These are phyloP conservation scores for Trichophyton equinum DNA, from an alignment of 2,329 filamentous ascomycete genomes.

Conservation along the genomic window DNA sequence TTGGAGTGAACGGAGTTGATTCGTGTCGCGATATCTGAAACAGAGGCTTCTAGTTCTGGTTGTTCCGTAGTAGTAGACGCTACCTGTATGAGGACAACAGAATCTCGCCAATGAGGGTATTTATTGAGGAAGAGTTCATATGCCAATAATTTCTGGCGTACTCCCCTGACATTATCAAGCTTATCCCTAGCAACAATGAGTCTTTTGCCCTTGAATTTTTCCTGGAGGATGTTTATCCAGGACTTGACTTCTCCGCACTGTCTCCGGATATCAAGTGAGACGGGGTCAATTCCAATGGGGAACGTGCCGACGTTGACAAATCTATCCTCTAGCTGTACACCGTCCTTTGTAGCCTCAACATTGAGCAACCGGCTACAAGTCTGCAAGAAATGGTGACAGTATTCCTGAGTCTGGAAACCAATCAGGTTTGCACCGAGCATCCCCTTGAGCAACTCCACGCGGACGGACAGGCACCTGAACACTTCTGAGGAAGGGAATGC, in stretches of 20 bases:
- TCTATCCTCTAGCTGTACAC: conserved; percentile 79
- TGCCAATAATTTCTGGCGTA: conserved; percentile 82
- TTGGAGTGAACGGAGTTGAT: conserved; percentile 89
- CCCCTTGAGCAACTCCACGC: conserved; percentile 76
- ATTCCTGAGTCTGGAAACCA: conserved; percentile 88
- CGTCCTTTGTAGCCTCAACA: conserved; percentile 80
- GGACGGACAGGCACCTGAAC: conserved; percentile 78
- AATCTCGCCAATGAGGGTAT: conserved; percentile 78
- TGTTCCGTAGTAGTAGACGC: conserved; percentile 84
- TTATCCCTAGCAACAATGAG: conserved; percentile 91
- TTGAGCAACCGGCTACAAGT: conserved; percentile 83
- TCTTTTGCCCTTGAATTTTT: conserved; percentile 76
- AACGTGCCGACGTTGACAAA: conserved; percentile 80
- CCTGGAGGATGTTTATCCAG: conserved; percentile 69
- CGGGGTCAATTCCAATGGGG: conserved; percentile 83
- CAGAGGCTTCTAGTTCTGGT: conserved; percentile 70
- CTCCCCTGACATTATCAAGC: conserved; percentile 81
- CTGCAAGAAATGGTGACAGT: conserved; percentile 85
- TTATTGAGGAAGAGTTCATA: conserved; percentile 91
- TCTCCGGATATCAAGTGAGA: conserved; percentile 58
- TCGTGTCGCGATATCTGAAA: conserved; percentile 86
- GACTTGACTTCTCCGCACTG: conserved; percentile 58
- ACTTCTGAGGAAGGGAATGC: conserved; percentile 95
- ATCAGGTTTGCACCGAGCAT: conserved; percentile 88
- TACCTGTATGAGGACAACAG: conserved; percentile 83